A percentile compares a stretch with the other conserved stretches of the same genome.
These are phyloP conservation scores for Penicillium sp. DNA, from an alignment of 2,329 filamentous ascomycete species.

Conservation along the genomic window DNA sequence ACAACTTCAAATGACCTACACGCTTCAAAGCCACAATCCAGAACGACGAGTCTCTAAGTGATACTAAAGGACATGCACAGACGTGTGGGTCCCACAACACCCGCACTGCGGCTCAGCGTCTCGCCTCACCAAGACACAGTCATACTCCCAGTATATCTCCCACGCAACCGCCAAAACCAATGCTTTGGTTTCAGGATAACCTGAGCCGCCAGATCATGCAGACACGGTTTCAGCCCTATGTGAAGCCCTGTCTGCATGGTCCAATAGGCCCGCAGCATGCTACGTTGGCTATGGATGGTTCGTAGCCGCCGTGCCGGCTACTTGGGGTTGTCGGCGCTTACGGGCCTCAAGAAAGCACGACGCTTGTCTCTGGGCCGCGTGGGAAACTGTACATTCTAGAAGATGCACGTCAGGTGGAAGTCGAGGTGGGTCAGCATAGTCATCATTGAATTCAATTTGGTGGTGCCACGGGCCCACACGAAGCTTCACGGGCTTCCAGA, in stretches of 20 bases:
- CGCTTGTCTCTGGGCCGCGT: too few relatives aligned
- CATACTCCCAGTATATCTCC: too few relatives aligned
- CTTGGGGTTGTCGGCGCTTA: slow-evolving; percentile 49
- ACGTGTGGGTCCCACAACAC: neutral
- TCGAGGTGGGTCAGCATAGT: too few relatives aligned
- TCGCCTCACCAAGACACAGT: slow-evolving; percentile 13
- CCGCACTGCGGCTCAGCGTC: slow-evolving; percentile 43
- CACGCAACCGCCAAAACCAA: slow-evolving; percentile 12
- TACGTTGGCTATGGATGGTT: slow-evolving; percentile 27
- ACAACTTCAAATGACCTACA: too few relatives aligned
- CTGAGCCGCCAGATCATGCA: slow-evolving; percentile 44
- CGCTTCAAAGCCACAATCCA: too few relatives aligned
- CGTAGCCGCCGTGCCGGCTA: slow-evolving; percentile 17
- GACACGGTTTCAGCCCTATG: slow-evolving; percentile 29
- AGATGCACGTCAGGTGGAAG: too few relatives aligned
- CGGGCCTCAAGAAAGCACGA: slow-evolving; percentile 36
- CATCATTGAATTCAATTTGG: too few relatives aligned
- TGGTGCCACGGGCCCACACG: too few relatives aligned
- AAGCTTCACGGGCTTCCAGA: too few relatives aligned
- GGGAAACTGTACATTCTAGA: too few relatives aligned
- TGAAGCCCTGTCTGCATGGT: slow-evolving; percentile 23
- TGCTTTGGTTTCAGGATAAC: slow-evolving; percentile 48
- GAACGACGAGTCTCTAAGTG: too few relatives aligned
- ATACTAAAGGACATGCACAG: too few relatives aligned
- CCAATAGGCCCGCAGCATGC: slow-evolving; percentile 29